phyloP scores from a whole-genome alignment of 2,329 filamentous ascomycete genomes.

The Claviceps cyperi region DNA sequence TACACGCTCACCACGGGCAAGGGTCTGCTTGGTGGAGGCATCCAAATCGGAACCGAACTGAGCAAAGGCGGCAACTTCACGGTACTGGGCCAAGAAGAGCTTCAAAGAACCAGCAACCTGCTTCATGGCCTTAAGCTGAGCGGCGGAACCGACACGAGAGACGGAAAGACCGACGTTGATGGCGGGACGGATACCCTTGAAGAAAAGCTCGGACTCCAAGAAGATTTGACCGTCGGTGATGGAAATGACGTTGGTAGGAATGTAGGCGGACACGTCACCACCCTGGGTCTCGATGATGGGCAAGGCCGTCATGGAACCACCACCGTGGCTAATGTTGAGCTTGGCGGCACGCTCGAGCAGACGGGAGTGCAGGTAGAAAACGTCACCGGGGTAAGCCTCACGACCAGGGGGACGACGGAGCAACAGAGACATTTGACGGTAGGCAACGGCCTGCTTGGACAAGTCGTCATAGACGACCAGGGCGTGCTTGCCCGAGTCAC shows the following conservation, averaged over 20 bases:
- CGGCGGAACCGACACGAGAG: constrained; percentile 98
- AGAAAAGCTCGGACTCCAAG: constrained; percentile 98
- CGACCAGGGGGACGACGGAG: constrained; percentile 95
- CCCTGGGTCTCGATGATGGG: constrained; percentile 99
- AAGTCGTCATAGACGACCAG: constrained; percentile 90
- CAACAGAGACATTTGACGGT: constrained; percentile 97
- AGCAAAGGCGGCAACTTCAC: constrained; percentile 98
- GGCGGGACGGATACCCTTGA: constrained; percentile 99
- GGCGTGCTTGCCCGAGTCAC: constrained; percentile 77
- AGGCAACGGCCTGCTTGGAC: constrained; percentile 94
- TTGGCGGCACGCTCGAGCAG: constrained; percentile 98
- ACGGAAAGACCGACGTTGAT: constrained; percentile 99
- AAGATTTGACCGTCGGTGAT: constrained; percentile 99
- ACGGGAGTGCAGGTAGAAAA: constrained; percentile 99
- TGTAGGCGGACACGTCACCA: constrained; percentile 99
- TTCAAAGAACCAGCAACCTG: constrained; percentile 99
- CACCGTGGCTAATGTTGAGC: constrained; percentile 91
- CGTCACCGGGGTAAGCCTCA: constrained; percentile 98
- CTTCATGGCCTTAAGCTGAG: constrained; percentile 99
- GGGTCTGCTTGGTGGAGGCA: constrained; percentile 96
- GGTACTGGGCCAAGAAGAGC: constrained; percentile 99
- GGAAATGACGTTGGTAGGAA: constrained; percentile 99
- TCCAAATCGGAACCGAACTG: constrained; percentile 99
- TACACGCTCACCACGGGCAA: constrained; percentile 95
- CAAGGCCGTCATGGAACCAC: constrained; percentile 92